A percentile compares a stretch with the other conserved stretches of the same genome.
Evolutionary conservation across 805 yeast genomes (phyloP).

Genomic region (Nakazawaea pomicola): DNA sequence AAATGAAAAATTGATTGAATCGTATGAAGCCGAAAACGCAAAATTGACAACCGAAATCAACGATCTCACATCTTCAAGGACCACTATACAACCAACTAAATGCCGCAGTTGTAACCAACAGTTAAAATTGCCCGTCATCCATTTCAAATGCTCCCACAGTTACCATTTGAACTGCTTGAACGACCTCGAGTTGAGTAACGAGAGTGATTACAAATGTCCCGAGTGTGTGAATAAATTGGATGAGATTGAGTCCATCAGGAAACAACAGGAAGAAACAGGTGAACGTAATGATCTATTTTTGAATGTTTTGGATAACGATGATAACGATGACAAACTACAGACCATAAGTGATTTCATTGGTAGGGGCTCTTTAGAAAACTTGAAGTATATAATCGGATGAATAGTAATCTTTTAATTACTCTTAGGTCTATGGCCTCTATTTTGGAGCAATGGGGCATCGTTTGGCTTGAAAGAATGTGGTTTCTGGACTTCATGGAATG

Average conservation of each 20-base stretch:
- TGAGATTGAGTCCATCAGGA: conserved; percentile 51
- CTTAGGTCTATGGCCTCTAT: conserved; percentile 16
- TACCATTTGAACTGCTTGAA: conserved; percentile 78
- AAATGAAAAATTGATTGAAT: conserved; percentile 58
- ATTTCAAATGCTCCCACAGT: conserved; percentile 82
- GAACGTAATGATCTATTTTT: conserved; percentile 62
- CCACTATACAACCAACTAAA: conserved; percentile 52
- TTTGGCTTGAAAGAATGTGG: conserved; percentile 8
- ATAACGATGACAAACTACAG: conserved; percentile 58
- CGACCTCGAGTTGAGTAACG: conserved; percentile 32
- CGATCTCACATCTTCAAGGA: conserved; percentile 40
- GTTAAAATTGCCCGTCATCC: conserved; percentile 74
- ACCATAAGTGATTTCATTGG: conserved; percentile 80
- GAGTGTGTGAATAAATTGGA: conserved; percentile 69
- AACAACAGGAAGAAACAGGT: conserved; percentile 56
- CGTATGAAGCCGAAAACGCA: conserved; percentile 63
- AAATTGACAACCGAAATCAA: conserved; percentile 50
- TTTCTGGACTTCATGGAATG: conserved; percentile 12
- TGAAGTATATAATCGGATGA: conserved; percentile 10
- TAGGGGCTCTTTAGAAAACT: conserved; percentile 72
- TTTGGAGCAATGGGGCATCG: conserved; percentile 7
- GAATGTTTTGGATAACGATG: conserved; percentile 43
- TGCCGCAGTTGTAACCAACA: conserved; percentile 64
- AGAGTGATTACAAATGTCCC: conserved; percentile 53
- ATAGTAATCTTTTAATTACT: not conserved